Base-by-base conservation (phyloP, 768 basidiomycete genomes). In the Hortiboletus flavorubellus region DNA sequence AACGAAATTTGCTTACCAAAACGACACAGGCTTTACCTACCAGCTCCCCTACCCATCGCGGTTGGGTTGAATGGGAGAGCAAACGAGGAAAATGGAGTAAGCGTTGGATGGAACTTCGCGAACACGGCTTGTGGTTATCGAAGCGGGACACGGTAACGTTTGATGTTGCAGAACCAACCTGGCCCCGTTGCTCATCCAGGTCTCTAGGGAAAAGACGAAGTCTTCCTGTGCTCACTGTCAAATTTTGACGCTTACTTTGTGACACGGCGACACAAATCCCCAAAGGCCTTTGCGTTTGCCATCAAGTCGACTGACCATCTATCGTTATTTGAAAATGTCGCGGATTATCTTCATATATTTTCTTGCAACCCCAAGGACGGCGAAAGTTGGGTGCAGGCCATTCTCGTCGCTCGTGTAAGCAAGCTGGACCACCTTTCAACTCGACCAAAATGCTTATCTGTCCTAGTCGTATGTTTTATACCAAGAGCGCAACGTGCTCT, bases 41-140 rank as follows among this genome's bases (percentile, higher is more conserved):
- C 5, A 71, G 70, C 54, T 74, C 76, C 23, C 76, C 79, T 47
- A 68, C 61, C 4, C 64, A 74, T 58, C 74, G 78, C 39, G 79
- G 87, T 7, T 93, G 85, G 64, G 84, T 98, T 26, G 91, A 98
- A 68, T 90, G 86, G 81, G 92, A 96, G 75, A 78, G 76, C 43
- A 98, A 96, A 73, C 83, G 87, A 55, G 93, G 93, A 35, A 97
- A 97, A 72, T 99, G 96, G 97, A 87, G 78, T 53, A 98, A 98
- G 72, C 82, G 93, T 34, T 95, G 87, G 84, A 76, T 99, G 66
- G 84, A 87, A 63, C 80, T 97, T 26, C 80, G 91, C 46, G 93
- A 95, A 64, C 91, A 95, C 59, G 82, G 83, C 56, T 66, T 98
- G 51, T 96, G 86, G 80, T 68, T 96, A 37, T 87, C 91, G 31